Conservation (phyloP, 345 rosid genomes). For the Gossypium australe region DNA sequence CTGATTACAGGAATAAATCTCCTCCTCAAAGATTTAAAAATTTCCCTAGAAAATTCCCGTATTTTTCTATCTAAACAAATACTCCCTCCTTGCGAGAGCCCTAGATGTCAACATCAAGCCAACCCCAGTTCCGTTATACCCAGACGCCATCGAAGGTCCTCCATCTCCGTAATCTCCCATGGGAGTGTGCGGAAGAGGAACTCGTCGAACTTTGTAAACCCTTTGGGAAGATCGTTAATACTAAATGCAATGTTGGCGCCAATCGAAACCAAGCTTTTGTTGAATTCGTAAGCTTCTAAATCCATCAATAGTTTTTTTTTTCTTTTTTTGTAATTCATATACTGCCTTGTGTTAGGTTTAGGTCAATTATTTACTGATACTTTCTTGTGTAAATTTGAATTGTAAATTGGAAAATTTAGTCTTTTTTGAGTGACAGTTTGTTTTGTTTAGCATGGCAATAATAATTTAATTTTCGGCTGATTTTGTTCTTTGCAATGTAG, state of each 20-base stretch:
- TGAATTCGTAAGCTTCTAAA: conserved; percentile 56
- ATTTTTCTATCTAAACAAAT: conserved; percentile 23
- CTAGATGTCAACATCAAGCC: conserved; percentile 69
- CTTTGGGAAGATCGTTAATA: conserved; percentile 89
- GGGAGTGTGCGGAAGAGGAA: conserved; percentile 94
- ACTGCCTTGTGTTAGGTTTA: too few relatives aligned
- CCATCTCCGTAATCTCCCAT: conserved; percentile 87
- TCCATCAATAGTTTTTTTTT: not conserved
- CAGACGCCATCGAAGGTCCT: conserved; percentile 96
- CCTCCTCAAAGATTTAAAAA: not conserved
- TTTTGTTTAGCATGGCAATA: too few relatives aligned
- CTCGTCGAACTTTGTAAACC: conserved; percentile 87
- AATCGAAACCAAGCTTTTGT: conserved; percentile 95
- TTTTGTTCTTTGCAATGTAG: too few relatives aligned
- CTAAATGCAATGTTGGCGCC: conserved; percentile 91
- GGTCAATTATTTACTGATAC: too few relatives aligned
- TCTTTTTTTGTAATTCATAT: not conserved
- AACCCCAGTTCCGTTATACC: conserved; percentile 85
- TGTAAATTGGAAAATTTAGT: too few relatives aligned
- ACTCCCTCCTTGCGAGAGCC: conserved; percentile 9
- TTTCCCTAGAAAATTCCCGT: conserved; percentile 15
- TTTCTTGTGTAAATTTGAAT: too few relatives aligned
- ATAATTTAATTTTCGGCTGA: too few relatives aligned
- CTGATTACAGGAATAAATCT: not conserved
- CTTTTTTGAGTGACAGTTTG: too few relatives aligned